Evolutionary conservation across 139 green algal species (phyloP).

Genomic region (Haematococcus sp.): DNA sequence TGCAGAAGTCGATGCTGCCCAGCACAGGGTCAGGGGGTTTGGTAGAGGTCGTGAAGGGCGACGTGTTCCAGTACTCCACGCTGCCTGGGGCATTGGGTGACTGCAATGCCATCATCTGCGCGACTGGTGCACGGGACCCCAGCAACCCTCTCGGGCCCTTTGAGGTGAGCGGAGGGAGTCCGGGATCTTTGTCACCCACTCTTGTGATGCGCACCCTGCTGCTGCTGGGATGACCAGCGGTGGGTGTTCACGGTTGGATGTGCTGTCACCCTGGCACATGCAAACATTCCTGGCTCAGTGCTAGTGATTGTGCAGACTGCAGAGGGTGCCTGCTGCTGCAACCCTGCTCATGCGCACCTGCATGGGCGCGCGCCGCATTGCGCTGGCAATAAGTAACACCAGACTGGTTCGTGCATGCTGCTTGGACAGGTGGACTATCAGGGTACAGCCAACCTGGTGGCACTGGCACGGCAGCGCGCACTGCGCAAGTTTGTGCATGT

Average conservation of each 20-base stretch:
- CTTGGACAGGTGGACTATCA: conserved; percentile 34
- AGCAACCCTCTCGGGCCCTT: conserved; percentile 72
- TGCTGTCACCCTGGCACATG: background rate
- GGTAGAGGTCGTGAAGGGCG: conserved; percentile 15
- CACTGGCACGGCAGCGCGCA: conserved; percentile 43
- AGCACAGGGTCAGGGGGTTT: background rate
- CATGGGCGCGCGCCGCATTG: too few species aligned
- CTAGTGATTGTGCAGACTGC: background rate
- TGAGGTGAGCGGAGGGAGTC: conserved; percentile 34
- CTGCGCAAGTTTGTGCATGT: conserved; percentile 70
- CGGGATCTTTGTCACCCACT: background rate
- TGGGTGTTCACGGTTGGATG: too few species aligned
- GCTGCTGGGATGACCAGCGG: background rate
- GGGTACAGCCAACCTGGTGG: conserved; percentile 75
- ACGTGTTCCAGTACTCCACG: conserved; percentile 64
- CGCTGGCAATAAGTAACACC: too few species aligned
- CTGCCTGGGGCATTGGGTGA: conserved; percentile 52
- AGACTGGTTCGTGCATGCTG: too few species aligned
- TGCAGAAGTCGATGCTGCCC: too few species aligned
- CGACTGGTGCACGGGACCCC: conserved; percentile 55
- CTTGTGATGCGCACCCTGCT: background rate
- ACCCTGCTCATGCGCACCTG: too few species aligned
- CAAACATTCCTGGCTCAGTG: background rate
- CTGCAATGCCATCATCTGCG: conserved; percentile 57
- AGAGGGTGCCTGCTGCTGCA: background rate